phyloP scores from a whole-genome alignment of 352 stramenopile genomes.

The Discostella stelligera region DNA sequence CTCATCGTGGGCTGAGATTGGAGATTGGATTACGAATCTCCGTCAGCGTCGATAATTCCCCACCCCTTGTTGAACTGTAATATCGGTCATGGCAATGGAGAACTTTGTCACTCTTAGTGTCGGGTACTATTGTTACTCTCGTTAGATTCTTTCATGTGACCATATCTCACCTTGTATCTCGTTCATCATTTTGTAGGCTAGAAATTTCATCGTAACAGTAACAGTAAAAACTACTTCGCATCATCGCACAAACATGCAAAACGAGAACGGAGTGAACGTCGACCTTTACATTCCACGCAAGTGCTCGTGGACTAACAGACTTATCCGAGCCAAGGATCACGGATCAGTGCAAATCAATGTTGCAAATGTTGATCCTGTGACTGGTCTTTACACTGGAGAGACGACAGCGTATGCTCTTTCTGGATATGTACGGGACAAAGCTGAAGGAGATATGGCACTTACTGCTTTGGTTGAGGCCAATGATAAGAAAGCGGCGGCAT shows the following conservation, averaged over 20 bases:
- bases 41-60: too few species aligned
- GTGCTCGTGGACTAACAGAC: conserved; percentile 98
- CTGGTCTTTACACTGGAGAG: conserved; percentile 94
- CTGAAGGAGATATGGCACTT: conserved; percentile 92
- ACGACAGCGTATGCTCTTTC: conserved; percentile 92
- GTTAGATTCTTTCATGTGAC: too few species aligned
- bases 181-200: background rate
- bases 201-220: background rate
- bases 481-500: conserved; percentile 53
- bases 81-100: too few species aligned
- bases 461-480: conserved; percentile 78
- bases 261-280: conserved; percentile 95
- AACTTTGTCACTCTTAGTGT: too few species aligned
- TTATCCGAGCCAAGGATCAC: conserved; percentile 97
- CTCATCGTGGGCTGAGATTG: too few species aligned
- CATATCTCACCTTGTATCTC: background rate
- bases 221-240: background rate
- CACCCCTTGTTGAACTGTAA: too few species aligned
- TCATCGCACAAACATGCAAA: conserved; percentile 90
- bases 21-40: too few species aligned
- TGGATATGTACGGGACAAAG: conserved; percentile 96
- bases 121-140: too few species aligned
- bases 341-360: conserved; percentile 98
- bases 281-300: conserved; percentile 98
- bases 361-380: conserved; percentile 93